phyloP scores from a whole-genome alignment of 73 alveolate species.

The Tetrahymena elliotti region DNA sequence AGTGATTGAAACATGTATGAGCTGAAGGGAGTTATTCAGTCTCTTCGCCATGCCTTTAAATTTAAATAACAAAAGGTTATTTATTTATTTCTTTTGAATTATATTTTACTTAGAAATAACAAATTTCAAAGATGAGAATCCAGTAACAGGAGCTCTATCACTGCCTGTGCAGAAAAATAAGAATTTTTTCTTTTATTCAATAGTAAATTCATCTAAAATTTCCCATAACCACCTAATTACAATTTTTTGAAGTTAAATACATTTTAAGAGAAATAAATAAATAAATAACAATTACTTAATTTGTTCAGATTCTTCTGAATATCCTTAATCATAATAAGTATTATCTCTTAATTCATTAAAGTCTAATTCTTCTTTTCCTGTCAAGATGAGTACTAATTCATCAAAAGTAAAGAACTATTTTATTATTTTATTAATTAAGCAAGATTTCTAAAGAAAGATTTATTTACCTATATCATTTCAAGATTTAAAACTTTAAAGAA shows the following conservation, averaged over 20 bases:
- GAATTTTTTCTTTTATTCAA: constrained; percentile 53
- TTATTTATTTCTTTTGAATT: background rate
- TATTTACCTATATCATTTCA: constrained; percentile 26
- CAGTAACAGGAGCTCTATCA: constrained; percentile 71
- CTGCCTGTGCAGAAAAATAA: constrained; percentile 68
- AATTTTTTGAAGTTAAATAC: background rate
- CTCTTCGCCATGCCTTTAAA: constrained; percentile 59
- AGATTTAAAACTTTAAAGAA: constrained; percentile 18
- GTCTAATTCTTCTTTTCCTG: constrained; percentile 9
- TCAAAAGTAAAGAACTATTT: constrained; percentile 22
- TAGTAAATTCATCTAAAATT: constrained; percentile 48
- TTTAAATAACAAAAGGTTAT: constrained; percentile 15
- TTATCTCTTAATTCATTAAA: background rate
- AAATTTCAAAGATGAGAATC: constrained; percentile 51
- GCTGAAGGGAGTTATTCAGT: constrained; percentile 87
- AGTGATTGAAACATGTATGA: constrained; percentile 95
- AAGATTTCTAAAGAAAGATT: no score
- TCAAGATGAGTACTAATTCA: constrained; percentile 2
- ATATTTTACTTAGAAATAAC: constrained; percentile 2
- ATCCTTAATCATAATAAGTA: constrained; percentile 26
- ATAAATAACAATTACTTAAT: background rate
- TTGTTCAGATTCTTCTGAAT: constrained; percentile 11
- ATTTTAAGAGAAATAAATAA: background rate
- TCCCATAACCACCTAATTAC: constrained; percentile 65
- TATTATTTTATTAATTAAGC: no score